Conservation (phyloP, 129 eudicot genomes). For the Flaveria trinervia region DNA sequence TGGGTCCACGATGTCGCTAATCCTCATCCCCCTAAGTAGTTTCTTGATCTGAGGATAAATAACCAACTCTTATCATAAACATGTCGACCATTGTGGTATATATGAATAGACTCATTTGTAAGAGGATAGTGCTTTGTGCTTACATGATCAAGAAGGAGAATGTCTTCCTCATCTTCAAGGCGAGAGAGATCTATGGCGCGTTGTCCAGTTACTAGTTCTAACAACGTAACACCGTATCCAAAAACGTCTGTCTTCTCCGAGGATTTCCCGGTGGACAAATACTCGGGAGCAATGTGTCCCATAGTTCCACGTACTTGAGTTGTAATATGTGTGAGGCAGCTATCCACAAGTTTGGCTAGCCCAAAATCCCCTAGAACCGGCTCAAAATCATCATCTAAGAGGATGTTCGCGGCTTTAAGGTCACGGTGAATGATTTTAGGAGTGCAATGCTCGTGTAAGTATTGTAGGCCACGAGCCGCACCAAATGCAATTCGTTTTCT, state of each 20-base stretch:
- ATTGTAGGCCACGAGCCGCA: slow-evolving; percentile 90
- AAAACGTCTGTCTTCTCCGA: slow-evolving; percentile 94
- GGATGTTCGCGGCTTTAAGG: slow-evolving; percentile 89
- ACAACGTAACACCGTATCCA: slow-evolving; percentile 86
- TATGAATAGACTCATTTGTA: not conserved
- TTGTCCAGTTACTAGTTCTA: slow-evolving; percentile 91
- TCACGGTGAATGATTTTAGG: slow-evolving; percentile 95
- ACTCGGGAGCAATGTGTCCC: slow-evolving; percentile 99
- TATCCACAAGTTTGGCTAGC: slow-evolving; percentile 76
- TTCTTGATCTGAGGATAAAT: slow-evolving; percentile 65
- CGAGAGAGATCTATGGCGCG: slow-evolving; percentile 93
- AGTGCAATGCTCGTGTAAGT: slow-evolving; percentile 87
- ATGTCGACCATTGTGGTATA: not conserved
- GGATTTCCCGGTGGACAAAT: slow-evolving; percentile 87
- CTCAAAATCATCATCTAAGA: slow-evolving; percentile 74
- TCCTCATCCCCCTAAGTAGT: slow-evolving; percentile 65
- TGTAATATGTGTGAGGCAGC: slow-evolving; percentile 72
- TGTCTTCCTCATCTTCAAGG: slow-evolving; percentile 94
- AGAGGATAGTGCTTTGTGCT: slow-evolving; percentile 16
- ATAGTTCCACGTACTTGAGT: slow-evolving; percentile 97
- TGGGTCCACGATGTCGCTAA: slow-evolving; percentile 71
- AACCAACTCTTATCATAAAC: not conserved
- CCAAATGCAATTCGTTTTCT: slow-evolving; percentile 81
- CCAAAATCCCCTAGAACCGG: slow-evolving; percentile 96
- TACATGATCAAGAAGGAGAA: slow-evolving; percentile 90